Evolutionary conservation across 306 rosid species (phyloP), one percentile per base, ranked within the genome.

Genomic region (Rosa persica): DNA sequence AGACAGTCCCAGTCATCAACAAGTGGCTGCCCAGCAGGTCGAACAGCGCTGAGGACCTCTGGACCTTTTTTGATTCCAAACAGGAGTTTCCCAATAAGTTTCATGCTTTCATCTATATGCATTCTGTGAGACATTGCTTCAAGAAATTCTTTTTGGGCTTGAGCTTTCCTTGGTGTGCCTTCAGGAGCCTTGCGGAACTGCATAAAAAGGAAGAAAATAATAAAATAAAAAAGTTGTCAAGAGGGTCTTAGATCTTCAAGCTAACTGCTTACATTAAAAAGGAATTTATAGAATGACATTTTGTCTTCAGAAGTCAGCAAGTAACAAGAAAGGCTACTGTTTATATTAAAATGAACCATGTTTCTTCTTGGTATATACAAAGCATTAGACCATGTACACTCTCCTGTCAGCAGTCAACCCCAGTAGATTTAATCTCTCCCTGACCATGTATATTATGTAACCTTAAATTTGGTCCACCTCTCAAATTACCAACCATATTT

Each of bases 1-100:
- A 96, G 86, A 83, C 97, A 93, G 72, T 71, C 87, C 98, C 99
- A 96, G 83, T 93, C 89, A 81, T 91, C 96, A 65, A 96, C 96
- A 70, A 96, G 92, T 13, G 97, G 90, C 44, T 49, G 83, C 75
- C 97, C 98, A 46, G 89, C 73, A 40, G 92, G 83, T 5, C 96
- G 91, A 70, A 90, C 82, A 44, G 73, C 6, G 0, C 80, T 72
- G 67, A 96, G 91, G 76, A 93, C 80, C 85, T 88, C 88, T 6
- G 92, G 78, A 86, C 94, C 93, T 85, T 93, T 89, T 48, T 86
- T 88, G 54, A 91, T 86, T 76, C 98, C 99, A 70, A 93, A 93
- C 72, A 96, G 82, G 71, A 96, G 91, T 81, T 88, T 90, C 23
- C 97, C 97, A 30, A 90, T 64, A 72, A 93, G 91, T 82, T 90